These are phyloP conservation scores for Galeopsis tetrahit DNA, from an alignment of 257 asterid genomes.

Conservation along the genomic window DNA sequence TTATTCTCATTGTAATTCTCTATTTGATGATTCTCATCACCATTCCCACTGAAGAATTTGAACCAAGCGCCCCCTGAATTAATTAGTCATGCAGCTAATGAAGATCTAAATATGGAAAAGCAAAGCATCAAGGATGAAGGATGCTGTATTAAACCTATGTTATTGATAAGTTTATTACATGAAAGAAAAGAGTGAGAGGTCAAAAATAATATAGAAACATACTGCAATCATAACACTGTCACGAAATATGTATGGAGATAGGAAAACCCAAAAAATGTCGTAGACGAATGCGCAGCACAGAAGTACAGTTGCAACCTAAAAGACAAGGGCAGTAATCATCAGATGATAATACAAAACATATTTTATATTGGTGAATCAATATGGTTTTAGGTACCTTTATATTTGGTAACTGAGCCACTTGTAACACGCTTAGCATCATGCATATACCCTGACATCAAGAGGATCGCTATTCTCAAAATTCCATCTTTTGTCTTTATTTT, in stretches of 20 bases:
- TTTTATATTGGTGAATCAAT: neutral
- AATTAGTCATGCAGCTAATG: neutral
- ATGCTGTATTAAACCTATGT: neutral
- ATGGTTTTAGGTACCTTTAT: constrained; percentile 61
- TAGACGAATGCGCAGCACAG: constrained; percentile 83
- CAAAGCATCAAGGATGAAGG: neutral
- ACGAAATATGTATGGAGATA: constrained; percentile 79
- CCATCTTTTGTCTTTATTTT: constrained; percentile 17
- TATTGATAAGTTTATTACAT: neutral
- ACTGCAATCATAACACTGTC: constrained; percentile 94
- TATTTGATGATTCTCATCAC: too few species aligned
- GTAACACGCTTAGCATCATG: constrained; percentile 88
- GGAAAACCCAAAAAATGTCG: constrained; percentile 96
- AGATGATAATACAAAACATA: constrained; percentile 9
- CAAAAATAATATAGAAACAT: constrained; percentile 38
- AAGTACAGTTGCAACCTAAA: constrained; percentile 88
- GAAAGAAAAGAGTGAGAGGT: constrained; percentile 1
- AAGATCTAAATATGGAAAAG: neutral
- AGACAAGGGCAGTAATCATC: constrained; percentile 31
- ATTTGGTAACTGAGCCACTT: constrained; percentile 87
- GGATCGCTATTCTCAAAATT: constrained; percentile 26
- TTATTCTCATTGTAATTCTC: too few species aligned
- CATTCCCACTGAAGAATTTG: too few species aligned
- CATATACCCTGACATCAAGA: constrained; percentile 73
- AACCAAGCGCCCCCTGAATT: neutral